Evolutionary conservation across 2,329 filamentous ascomycete genomes (phyloP).

Genomic region (Aureobasidium sp.): DNA sequence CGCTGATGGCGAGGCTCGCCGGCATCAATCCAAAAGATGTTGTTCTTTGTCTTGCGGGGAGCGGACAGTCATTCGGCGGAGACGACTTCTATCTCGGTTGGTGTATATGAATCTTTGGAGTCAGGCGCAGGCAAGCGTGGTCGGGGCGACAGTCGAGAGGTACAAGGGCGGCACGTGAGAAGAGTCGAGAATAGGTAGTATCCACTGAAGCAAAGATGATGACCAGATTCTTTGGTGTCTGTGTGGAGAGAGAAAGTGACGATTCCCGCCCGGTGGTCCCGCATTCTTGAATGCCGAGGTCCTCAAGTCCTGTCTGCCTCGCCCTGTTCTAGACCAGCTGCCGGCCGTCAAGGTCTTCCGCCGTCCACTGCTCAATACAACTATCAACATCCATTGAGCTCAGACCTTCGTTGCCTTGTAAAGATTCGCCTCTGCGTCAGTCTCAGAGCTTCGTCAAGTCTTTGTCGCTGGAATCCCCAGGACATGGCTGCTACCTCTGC

Average conservation of each 20-base stretch:
- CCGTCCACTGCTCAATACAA: neutral
- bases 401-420: neutral
- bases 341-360: too few relatives aligned
- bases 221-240: neutral
- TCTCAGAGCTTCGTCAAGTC: neutral
- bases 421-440: neutral
- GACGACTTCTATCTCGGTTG: neutral
- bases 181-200: neutral
- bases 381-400: neutral
- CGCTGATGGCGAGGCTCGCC: slow-evolving; percentile 25
- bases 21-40: slow-evolving; percentile 29
- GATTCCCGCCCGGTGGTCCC: neutral
- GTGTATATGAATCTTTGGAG: neutral
- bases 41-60: neutral
- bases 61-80: neutral
- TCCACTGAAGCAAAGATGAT: neutral
- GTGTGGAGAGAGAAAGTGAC: slow-evolving; percentile 1
- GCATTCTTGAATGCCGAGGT: neutral
- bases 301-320: neutral
- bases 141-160: neutral
- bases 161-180: neutral
- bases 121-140: neutral
- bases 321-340: neutral
- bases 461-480: neutral
- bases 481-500: neutral